Conservation (phyloP, 2,329 filamentous ascomycete genomes). For the Orbilia quercus region DNA sequence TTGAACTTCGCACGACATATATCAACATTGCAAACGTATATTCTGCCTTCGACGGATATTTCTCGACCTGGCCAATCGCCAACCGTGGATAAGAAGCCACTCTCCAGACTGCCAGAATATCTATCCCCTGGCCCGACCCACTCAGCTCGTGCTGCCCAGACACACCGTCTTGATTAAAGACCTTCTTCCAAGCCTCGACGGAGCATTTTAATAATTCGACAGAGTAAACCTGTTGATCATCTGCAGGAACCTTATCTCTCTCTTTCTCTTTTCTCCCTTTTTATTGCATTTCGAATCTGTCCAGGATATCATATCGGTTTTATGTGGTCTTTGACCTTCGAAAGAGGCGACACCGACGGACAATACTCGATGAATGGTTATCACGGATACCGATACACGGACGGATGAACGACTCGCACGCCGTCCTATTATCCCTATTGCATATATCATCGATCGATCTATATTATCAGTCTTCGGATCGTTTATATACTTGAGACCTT, state of each 20-base stretch:
- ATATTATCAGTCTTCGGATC: neutral
- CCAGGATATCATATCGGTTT: slow-evolving; percentile 21
- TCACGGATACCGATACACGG: neutral
- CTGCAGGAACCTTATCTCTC: slow-evolving; percentile 35
- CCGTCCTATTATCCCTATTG: neutral
- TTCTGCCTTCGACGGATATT: slow-evolving; percentile 48
- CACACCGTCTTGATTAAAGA: neutral
- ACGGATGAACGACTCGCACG: neutral
- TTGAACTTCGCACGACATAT: too few species aligned
- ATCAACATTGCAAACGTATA: too few species aligned
- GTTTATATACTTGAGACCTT: slow-evolving; percentile 10
- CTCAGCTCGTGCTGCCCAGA: slow-evolving; percentile 1
- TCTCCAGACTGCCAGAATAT: slow-evolving; percentile 36
- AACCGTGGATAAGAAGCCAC: slow-evolving; percentile 41
- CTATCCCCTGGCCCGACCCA: slow-evolving; percentile 37
- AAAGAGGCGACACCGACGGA: neutral
- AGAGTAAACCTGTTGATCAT: slow-evolving; percentile 39
- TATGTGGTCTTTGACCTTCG: slow-evolving; percentile 14
- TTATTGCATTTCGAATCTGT: too few species aligned
- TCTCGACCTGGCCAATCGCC: slow-evolving; percentile 37
- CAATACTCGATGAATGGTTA: neutral
- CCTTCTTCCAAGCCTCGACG: slow-evolving; percentile 11
- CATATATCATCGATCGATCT: slow-evolving; percentile 1
- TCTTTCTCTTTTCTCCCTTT: slow-evolving; percentile 12
- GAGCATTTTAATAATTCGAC: slow-evolving; percentile 41